Evolutionary conservation across 495 filamentous ascomycete species (phyloP).

Genomic region (Terfezia boudieri): DNA sequence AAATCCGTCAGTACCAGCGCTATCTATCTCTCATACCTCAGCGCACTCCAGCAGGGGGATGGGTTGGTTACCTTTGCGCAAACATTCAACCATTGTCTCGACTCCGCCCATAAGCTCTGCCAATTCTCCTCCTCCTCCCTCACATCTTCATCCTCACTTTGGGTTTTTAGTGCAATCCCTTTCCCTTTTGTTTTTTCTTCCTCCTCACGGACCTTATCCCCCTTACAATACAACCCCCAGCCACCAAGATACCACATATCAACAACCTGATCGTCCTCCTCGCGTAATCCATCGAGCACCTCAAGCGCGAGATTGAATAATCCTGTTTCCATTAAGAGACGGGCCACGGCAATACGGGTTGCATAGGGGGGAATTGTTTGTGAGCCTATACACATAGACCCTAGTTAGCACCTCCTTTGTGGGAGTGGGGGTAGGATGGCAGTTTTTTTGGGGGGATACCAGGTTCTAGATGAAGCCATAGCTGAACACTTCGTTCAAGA

Average conservation of each 20-base stretch:
- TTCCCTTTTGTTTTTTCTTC: constrained; percentile 14
- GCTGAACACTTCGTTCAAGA: constrained; percentile 45
- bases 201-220: constrained; percentile 31
- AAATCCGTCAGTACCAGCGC: constrained; percentile 25
- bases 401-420: too few relatives aligned
- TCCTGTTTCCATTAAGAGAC: constrained; percentile 71
- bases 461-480: constrained; percentile 50
- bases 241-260: constrained; percentile 95
- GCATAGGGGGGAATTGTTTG: constrained; percentile 52
- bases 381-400: not conserved
- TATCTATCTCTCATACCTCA: too few relatives aligned
- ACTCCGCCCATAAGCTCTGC: constrained; percentile 20
- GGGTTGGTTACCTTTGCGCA: constrained; percentile 7
- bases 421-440: too few relatives aligned
- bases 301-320: constrained; percentile 68
- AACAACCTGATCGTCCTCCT: constrained; percentile 78
- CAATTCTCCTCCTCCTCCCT: constrained; percentile 18
- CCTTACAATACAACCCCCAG: constrained; percentile 64
- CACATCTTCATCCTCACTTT: constrained; percentile 7
- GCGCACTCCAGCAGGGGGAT: not conserved
- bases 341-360: constrained; percentile 54
- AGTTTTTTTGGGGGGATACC: not conserved
- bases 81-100: constrained; percentile 22
- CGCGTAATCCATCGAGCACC: constrained; percentile 59
- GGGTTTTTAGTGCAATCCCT: not conserved